A percentile compares a stretch with the other conserved stretches of the same genome.
Conservation (phyloP, 305 asterid genomes). For the Fraxinus albicans region DNA sequence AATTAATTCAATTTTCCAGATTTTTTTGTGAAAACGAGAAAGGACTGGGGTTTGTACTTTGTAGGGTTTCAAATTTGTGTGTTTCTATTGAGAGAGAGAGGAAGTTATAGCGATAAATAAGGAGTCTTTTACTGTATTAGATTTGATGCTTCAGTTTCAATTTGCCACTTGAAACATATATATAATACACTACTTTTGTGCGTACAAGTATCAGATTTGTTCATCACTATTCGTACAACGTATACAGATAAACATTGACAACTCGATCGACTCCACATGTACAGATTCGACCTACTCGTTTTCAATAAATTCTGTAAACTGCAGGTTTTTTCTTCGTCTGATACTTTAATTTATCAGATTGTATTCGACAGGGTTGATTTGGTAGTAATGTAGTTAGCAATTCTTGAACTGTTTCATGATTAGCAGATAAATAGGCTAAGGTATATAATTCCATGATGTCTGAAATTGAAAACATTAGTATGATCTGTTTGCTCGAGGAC, state of each 20-base stretch:
- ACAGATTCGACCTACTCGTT: background rate
- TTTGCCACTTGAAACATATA: background rate
- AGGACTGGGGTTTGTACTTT: background rate
- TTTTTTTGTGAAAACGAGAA: background rate
- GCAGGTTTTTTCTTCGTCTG: background rate
- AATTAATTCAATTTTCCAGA: constrained; percentile 8
- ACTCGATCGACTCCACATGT: background rate
- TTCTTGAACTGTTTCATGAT: background rate
- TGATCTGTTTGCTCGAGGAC: background rate
- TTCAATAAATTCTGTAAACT: background rate
- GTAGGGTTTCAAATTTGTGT: constrained; percentile 2
- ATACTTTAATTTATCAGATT: background rate
- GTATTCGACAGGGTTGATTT: background rate
- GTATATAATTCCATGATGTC: background rate
- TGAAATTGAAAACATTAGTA: background rate
- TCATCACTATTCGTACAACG: background rate
- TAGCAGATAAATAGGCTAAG: background rate
- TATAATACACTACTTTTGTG: background rate
- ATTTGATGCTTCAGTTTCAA: background rate
- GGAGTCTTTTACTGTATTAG: background rate
- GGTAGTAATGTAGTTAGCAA: background rate
- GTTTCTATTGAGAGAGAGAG: background rate
- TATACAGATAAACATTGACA: background rate
- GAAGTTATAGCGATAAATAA: background rate
- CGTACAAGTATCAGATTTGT: background rate